Conservation (phyloP, 306 rosid species). For the Lagenaria siceraria region DNA sequence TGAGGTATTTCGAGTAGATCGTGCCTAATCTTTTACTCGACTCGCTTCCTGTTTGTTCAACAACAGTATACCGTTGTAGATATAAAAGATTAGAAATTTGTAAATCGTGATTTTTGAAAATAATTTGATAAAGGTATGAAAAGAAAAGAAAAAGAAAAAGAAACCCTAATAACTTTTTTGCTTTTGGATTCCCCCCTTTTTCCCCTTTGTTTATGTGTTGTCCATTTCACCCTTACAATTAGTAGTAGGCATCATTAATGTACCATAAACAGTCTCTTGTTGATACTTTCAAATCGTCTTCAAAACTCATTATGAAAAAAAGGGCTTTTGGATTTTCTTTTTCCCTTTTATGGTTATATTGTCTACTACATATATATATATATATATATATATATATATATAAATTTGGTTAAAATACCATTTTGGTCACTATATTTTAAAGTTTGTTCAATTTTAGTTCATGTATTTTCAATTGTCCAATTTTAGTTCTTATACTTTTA, state of each 20-base stretch:
- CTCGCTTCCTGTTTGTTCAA: not conserved
- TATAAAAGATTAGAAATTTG: not conserved
- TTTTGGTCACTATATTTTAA: too few relatives aligned
- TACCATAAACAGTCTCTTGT: not conserved
- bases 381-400: too few relatives aligned
- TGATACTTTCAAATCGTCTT: not conserved
- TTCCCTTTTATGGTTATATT: not conserved
- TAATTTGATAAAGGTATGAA: not conserved
- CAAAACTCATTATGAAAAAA: not conserved
- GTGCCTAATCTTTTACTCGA: not conserved
- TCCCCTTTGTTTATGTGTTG: not conserved
- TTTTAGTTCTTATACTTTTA: too few relatives aligned
- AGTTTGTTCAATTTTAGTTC: too few relatives aligned
- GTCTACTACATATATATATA: too few relatives aligned
- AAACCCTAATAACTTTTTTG: not conserved
- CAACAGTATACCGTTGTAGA: not conserved
- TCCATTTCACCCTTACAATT: not conserved
- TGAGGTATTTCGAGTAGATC: too few relatives aligned
- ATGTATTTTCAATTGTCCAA: too few relatives aligned
- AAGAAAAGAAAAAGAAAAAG: not conserved
- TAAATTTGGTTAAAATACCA: too few relatives aligned
- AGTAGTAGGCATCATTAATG: not conserved
- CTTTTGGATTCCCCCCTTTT: not conserved
- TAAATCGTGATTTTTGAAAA: not conserved
- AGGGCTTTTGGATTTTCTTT: not conserved